Evolutionary conservation across 2,329 filamentous ascomycete species (phyloP).

Genomic region (Knufia fluminis): DNA sequence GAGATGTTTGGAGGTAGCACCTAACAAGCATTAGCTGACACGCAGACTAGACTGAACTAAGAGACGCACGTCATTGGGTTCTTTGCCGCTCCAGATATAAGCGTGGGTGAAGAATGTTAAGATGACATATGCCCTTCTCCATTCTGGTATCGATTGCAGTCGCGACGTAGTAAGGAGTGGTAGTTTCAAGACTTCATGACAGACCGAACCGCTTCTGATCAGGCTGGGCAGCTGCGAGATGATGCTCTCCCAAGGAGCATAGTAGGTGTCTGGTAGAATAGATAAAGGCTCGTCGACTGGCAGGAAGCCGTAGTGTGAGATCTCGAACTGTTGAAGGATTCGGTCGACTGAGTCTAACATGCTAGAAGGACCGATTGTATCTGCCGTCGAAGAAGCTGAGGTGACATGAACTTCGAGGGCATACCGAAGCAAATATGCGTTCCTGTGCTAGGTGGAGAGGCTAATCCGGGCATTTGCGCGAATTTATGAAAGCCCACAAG

Average conservation of each 20-base stretch:
- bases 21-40: conserved; percentile 19
- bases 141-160: conserved; percentile 72
- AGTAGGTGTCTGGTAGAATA: conserved; percentile 70
- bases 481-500: too few species aligned
- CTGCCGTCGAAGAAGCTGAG: too few species aligned
- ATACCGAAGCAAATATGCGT: neutral
- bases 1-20: conserved; percentile 30
- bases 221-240: conserved; percentile 67
- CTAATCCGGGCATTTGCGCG: too few species aligned
- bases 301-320: conserved; percentile 60
- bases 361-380: neutral
- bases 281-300: conserved; percentile 66
- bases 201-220: conserved; percentile 65
- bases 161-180: conserved; percentile 68
- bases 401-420: neutral
- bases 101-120: conserved; percentile 68
- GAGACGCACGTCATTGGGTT: conserved; percentile 52
- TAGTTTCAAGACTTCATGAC: conserved; percentile 63
- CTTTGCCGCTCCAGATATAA: conserved; percentile 75
- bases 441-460: too few species aligned
- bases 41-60: neutral
- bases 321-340: conserved; percentile 3
- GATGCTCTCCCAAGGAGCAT: conserved; percentile 80
- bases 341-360: conserved; percentile 1
- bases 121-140: conserved; percentile 71